These are phyloP conservation scores for Fusarium buharicum DNA, from an alignment of 2,329 filamentous ascomycete species.

Conservation along the genomic window DNA sequence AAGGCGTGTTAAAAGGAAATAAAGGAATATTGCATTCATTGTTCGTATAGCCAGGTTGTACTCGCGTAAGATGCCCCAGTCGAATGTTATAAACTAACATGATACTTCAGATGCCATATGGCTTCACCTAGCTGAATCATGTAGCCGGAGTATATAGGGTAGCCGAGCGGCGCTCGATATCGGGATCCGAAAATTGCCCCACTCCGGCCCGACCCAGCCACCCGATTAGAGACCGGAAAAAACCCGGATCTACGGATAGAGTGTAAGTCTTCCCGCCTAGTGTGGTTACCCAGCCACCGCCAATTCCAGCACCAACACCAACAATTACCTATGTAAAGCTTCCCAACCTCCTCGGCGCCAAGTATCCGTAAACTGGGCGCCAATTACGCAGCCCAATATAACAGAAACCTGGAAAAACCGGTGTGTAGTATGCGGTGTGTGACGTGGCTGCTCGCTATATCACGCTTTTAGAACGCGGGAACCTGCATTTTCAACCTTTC, in stretches of 20 bases:
- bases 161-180: not conserved
- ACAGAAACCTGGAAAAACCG: slow-evolving; percentile 19
- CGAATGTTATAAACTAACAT: too few relatives aligned
- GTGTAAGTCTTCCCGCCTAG: too few relatives aligned
- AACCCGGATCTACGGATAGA: too few relatives aligned
- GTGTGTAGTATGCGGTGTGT: slow-evolving; percentile 15
- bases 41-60: too few relatives aligned
- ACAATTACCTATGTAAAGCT: not conserved
- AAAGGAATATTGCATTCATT: too few relatives aligned
- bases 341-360: slow-evolving; percentile 28
- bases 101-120: too few relatives aligned
- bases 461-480: slow-evolving; percentile 8
- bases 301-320: slow-evolving; percentile 2
- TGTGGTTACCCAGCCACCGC: slow-evolving; percentile 19
- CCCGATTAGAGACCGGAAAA: not conserved
- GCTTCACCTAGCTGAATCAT: too few relatives aligned
- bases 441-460: slow-evolving; percentile 30
- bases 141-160: slow-evolving; percentile 1
- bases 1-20: too few relatives aligned
- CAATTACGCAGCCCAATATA: slow-evolving; percentile 15
- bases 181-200: not conserved
- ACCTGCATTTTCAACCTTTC: slow-evolving; percentile 16
- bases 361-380: not conserved
- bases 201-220: slow-evolving; percentile 20
- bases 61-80: too few relatives aligned